Conservation (phyloP, 2,329 filamentous ascomycete species). For the Rutstroemia sp. region DNA sequence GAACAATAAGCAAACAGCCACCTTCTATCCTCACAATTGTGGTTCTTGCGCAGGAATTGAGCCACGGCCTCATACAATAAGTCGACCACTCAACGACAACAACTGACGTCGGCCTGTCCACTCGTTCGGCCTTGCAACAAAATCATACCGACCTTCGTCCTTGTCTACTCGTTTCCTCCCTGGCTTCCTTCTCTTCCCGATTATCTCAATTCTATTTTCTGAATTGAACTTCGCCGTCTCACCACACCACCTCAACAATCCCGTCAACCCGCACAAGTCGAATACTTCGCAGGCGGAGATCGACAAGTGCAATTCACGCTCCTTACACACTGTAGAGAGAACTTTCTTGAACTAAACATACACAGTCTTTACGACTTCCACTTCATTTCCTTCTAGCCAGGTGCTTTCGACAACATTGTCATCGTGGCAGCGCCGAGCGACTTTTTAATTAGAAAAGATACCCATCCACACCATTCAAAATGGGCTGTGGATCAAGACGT, state of each 20-base stretch:
- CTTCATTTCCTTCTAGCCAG: conserved; percentile 14
- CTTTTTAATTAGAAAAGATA: conserved; percentile 9
- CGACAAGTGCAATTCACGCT: conserved; percentile 33
- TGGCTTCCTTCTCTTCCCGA: no score
- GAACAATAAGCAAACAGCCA: neutral
- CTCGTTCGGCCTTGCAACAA: neutral
- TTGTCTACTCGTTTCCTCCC: neutral
- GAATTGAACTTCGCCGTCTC: neutral
- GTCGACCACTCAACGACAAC: neutral
- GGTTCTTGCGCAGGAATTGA: neutral
- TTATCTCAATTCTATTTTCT: neutral
- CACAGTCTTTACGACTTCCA: conserved; percentile 8
- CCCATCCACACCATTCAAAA: conserved; percentile 33
- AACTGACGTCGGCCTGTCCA: neutral
- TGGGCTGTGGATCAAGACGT: conserved; percentile 58
- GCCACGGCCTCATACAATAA: neutral
- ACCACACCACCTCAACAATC: neutral
- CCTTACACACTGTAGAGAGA: conserved; percentile 21
- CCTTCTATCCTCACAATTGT: neutral
- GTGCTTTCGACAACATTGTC: conserved; percentile 12
- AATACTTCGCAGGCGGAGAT: conserved; percentile 43
- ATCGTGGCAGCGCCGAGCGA: conserved; percentile 18
- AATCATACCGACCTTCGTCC: neutral
- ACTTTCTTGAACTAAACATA: conserved; percentile 11
- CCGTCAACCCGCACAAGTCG: conserved; percentile 31